Evolutionary conservation across 2,329 filamentous ascomycete genomes (phyloP).

Genomic region (Celoporthe dispersa): DNA sequence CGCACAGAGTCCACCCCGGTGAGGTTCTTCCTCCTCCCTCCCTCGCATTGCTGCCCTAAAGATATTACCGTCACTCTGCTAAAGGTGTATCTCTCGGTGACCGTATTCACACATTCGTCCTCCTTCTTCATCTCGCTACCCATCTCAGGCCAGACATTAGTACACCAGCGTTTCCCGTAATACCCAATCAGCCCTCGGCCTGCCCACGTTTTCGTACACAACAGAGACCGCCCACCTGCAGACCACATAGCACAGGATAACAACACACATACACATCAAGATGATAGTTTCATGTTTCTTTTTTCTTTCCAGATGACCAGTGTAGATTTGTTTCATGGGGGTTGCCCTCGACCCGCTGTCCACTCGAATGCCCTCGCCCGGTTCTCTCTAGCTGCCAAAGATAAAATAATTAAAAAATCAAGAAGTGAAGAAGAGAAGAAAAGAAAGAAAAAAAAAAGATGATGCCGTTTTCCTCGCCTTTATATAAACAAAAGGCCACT

Average conservation of each 20-base stretch:
- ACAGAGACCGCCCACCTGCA: not conserved
- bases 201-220: not conserved
- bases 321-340: not conserved
- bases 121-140: not conserved
- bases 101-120: not conserved
- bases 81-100: not conserved
- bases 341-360: not conserved
- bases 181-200: not conserved
- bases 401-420: too few species aligned
- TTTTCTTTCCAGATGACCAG: not conserved
- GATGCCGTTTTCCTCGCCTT: not conserved
- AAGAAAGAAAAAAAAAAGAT: not conserved
- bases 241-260: not conserved
- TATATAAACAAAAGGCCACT: slow-evolving; percentile 5
- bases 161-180: not conserved
- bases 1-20: not conserved
- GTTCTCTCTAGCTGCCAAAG: not conserved
- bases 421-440: too few species aligned
- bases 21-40: not conserved
- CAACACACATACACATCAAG: not conserved
- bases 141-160: slow-evolving; percentile 1
- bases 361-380: not conserved
- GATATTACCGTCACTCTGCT: slow-evolving; percentile 8
- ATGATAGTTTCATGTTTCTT: slow-evolving; percentile 2
- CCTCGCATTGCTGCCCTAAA: slow-evolving; percentile 4